Base-by-base conservation (phyloP, 805 yeast genomes). In the Hanseniaspora taiwanica region DNA sequence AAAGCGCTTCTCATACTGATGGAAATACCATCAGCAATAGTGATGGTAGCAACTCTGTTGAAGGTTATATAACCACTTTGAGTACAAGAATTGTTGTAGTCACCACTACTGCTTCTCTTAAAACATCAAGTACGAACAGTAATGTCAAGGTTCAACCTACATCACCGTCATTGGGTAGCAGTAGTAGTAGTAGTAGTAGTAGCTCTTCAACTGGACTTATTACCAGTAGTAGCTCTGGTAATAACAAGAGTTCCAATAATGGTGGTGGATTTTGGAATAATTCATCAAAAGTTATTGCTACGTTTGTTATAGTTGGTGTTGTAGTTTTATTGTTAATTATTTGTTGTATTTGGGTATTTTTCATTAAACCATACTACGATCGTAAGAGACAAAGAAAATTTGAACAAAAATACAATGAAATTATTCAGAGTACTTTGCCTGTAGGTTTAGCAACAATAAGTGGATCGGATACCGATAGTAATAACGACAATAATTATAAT, bases 221-320 rank as follows among this genome's bases (percentile, higher is more conserved):
- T 7, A 23, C 25, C 25, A 23, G 10, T 23, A 10, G 25, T 23
- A 27, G 13, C 14, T 9, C 31, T 27, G 14, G 13, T 13, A 37
- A 35, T 14, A 39, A 35, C 17, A 37, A 38, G 21, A 16, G 33
- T 8, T n/a, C n/a, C n/a, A 21, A 21, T 20, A 37, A 46, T 31
- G 50, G 50, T 8, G 52, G 50, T 16, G 63, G 76, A 2, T 84
- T 79, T 53, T 84, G 81, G 67, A 66, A 69, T 42, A 63, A 74
- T 36, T 73, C 72, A 36, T 93, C 89, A 0, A 81, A 79, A 53
- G 91, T 84, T 1, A 93, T 87, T 0, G 95, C 93, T 3, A 81
- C 85, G 0, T 84, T 84, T 59, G 74, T 81, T 2, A 86, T 73
- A 0, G 91, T 84, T 14, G 94, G 87, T 1, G 49, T 84, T 1